Percentiles rank a stretch among this genome's conserved stretches.
These are phyloP conservation scores for Boletellus ananiceps DNA, from an alignment of 768 basidiomycete genomes.

Conservation along the genomic window DNA sequence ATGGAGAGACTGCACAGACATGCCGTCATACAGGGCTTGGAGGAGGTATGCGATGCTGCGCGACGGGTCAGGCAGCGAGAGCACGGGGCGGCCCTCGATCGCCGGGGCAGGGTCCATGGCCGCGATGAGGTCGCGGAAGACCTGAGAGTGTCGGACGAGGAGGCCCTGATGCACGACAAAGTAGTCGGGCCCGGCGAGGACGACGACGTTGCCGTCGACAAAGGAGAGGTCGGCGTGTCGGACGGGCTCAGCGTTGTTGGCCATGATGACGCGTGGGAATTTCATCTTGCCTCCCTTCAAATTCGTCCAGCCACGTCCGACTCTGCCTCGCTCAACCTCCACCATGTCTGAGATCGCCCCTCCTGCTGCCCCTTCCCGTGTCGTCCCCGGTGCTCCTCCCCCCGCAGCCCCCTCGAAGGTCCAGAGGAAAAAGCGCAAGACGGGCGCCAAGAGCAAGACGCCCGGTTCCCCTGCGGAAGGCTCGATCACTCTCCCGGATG, in stretches of 20 bases:
- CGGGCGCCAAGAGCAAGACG: conserved; percentile 43
- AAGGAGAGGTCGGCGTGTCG: conserved; percentile 57
- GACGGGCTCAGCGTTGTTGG: conserved; percentile 19
- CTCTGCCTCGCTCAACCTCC: not conserved
- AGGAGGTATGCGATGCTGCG: conserved; percentile 58
- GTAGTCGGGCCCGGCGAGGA: conserved; percentile 53
- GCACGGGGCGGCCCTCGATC: conserved; percentile 55
- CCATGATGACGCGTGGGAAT: conserved; percentile 22
- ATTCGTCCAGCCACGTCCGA: conserved; percentile 2
- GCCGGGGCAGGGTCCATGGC: conserved; percentile 19
- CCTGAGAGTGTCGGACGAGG: conserved; percentile 57
- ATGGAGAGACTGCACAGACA: conserved; percentile 38
- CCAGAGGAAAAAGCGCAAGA: conserved; percentile 66
- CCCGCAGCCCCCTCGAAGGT: conserved; percentile 55
- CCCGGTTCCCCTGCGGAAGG: conserved; percentile 44
- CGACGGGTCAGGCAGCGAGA: conserved; percentile 51
- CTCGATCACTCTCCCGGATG: conserved; percentile 39
- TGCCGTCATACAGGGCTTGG: conserved; percentile 64
- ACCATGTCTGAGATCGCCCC: conserved; percentile 33
- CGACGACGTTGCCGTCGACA: conserved; percentile 63
- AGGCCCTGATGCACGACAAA: conserved; percentile 70
- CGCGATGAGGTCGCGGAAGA: conserved; percentile 41
- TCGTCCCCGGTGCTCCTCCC: conserved; percentile 77
- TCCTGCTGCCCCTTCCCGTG: conserved; percentile 38
- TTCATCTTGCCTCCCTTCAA: conserved; percentile 6